Percentiles rank a stretch among this genome's conserved stretches.
These are phyloP conservation scores for Pseudocercospora fuligena DNA, from an alignment of 2,329 filamentous ascomycete species.

Conservation along the genomic window DNA sequence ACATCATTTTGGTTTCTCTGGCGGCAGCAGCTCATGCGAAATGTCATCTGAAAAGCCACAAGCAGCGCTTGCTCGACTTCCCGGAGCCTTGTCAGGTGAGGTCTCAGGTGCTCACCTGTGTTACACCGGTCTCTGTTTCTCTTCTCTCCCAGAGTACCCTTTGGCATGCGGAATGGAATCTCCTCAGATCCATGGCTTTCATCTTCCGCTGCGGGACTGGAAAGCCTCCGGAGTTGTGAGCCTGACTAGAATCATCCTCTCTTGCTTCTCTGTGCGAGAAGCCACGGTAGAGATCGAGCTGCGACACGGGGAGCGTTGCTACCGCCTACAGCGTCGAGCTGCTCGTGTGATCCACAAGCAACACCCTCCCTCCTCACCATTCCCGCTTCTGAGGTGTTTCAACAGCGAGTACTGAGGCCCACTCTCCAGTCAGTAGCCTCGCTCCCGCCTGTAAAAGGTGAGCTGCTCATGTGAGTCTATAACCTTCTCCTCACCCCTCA, in stretches of 20 bases:
- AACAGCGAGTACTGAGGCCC: too few relatives aligned
- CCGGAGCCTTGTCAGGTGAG: not conserved
- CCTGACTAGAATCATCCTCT: too few relatives aligned
- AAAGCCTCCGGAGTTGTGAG: too few relatives aligned
- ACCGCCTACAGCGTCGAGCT: not conserved
- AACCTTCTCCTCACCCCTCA: too few relatives aligned
- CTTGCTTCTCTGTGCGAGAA: not conserved
- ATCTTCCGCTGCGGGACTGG: not conserved
- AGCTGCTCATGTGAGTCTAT: too few relatives aligned
- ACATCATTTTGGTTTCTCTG: not conserved
- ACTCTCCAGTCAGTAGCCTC: too few relatives aligned
- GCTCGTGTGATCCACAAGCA: not conserved
- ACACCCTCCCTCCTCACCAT: too few relatives aligned
- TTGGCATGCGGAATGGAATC: not conserved
- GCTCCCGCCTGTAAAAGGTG: too few relatives aligned
- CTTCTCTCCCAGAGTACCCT: not conserved
- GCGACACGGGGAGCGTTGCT: not conserved
- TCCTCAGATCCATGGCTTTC: not conserved
- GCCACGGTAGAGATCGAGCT: not conserved
- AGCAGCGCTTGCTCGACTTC: not conserved
- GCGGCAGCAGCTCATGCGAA: not conserved
- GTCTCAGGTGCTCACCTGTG: not conserved
- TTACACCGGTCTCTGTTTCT: not conserved
- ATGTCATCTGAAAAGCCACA: not conserved
- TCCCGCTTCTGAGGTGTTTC: too few relatives aligned